phyloP scores from a whole-genome alignment of 192 early-diverging fungal species.

The Backusella westeae region DNA sequence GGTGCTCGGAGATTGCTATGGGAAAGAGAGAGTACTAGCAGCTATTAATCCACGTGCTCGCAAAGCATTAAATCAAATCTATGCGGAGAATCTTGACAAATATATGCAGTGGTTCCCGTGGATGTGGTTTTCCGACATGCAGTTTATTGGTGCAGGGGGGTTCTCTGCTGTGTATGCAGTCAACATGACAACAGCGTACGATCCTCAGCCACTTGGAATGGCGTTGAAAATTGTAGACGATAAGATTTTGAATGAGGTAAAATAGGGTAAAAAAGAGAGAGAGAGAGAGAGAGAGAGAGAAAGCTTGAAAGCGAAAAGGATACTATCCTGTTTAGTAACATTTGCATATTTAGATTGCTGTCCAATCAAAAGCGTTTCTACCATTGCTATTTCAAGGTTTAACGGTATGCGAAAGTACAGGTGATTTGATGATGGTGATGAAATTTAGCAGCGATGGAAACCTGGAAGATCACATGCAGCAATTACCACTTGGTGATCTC shows the following conservation, averaged over 20 bases:
- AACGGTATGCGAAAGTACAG: constrained; percentile 35
- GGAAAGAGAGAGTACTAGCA: constrained; percentile 18
- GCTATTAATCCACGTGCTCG: constrained; percentile 23
- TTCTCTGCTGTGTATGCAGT: constrained; percentile 35
- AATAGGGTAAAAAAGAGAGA: background rate
- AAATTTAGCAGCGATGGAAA: constrained; percentile 37
- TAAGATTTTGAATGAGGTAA: constrained; percentile 37
- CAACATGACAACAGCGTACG: constrained; percentile 21
- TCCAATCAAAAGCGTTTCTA: constrained; percentile 33
- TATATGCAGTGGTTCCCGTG: constrained; percentile 40
- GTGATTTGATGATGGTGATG: constrained; percentile 43
- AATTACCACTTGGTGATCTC: constrained; percentile 22
- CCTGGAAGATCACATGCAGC: constrained; percentile 35
- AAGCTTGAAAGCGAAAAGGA: background rate
- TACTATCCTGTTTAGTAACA: background rate
- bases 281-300: background rate
- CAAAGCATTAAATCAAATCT: constrained; percentile 30
- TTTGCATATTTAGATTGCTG: constrained; percentile 19
- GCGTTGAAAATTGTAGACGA: constrained; percentile 36
- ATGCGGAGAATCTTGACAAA: constrained; percentile 19
- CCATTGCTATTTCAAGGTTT: constrained; percentile 37
- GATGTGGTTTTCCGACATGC: constrained; percentile 36
- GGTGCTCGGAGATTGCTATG: constrained; percentile 11
- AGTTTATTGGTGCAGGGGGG: constrained; percentile 35
- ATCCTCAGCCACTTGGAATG: constrained; percentile 17